A percentile compares a stretch with the other conserved stretches of the same genome.
These are phyloP conservation scores for Fusarium sp. DNA, from an alignment of 2,329 filamentous ascomycete genomes.

Conservation along the genomic window DNA sequence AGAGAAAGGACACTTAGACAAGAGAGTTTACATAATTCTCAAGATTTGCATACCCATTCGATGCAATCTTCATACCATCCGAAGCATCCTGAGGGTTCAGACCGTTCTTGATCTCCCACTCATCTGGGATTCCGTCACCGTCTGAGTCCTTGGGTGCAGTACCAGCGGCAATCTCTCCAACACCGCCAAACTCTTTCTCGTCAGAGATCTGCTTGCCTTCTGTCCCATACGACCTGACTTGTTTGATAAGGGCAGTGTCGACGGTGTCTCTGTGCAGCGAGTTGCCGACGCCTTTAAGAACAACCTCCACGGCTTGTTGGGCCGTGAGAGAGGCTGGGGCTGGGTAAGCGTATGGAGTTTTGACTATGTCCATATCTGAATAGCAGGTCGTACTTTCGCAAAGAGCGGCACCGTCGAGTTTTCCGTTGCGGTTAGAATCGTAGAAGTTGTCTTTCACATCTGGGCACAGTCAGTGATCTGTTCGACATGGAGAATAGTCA, in stretches of 20 bases:
- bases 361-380: constrained; percentile 60
- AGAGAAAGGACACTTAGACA: constrained; percentile 39
- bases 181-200: constrained; percentile 59
- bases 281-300: constrained; percentile 58
- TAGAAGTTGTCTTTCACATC: constrained; percentile 66
- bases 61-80: constrained; percentile 58
- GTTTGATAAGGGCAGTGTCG: constrained; percentile 57
- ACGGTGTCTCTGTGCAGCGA: constrained; percentile 60
- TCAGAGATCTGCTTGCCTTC: constrained; percentile 60
- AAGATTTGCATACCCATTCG: constrained; percentile 60
- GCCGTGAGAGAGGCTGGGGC: constrained; percentile 57
- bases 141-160: constrained; percentile 59
- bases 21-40: constrained; percentile 66
- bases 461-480: constrained; percentile 15
- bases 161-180: constrained; percentile 56
- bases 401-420: constrained; percentile 61
- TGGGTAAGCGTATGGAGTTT: constrained; percentile 58
- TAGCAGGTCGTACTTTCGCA: constrained; percentile 60
- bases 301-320: constrained; percentile 56
- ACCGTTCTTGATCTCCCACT: constrained; percentile 60
- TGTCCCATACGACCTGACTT: constrained; percentile 62
- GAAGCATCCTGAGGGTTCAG: constrained; percentile 55
- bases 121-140: constrained; percentile 64
- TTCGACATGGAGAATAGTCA: accelerated
- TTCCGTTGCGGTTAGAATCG: constrained; percentile 63